These are phyloP conservation scores for Hirschfeldia incana DNA, from an alignment of 345 rosid species.

Conservation along the genomic window DNA sequence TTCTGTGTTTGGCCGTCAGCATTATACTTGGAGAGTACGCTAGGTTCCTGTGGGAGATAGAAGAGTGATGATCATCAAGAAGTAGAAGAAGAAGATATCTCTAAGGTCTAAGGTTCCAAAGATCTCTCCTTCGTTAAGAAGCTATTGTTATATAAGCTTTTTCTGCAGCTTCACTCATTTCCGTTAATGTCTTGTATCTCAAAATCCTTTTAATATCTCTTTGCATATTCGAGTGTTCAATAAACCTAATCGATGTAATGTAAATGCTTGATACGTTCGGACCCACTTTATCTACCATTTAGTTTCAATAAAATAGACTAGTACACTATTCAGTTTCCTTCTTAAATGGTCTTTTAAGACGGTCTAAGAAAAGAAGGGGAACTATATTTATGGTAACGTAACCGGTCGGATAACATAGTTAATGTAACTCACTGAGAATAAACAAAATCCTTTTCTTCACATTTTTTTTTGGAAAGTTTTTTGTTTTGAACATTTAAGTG, in stretches of 20 bases:
- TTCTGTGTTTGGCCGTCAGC: constrained; percentile 38
- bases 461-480: not conserved
- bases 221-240: constrained; percentile 4
- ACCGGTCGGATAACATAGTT: not conserved
- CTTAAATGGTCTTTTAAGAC: too few relatives aligned
- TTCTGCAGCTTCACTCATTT: not conserved
- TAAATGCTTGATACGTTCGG: constrained; percentile 5
- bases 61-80: constrained; percentile 38
- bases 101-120: not conserved
- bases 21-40: constrained; percentile 75
- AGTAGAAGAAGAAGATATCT: not conserved
- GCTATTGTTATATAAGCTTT: not conserved
- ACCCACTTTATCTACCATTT: not conserved
- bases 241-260: constrained; percentile 1
- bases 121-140: constrained; percentile 11
- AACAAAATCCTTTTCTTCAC: not conserved
- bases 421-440: not conserved
- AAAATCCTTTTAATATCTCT: not conserved
- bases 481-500: not conserved
- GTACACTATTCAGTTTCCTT: not conserved
- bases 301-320: not conserved
- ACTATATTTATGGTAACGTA: not conserved
- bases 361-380: too few relatives aligned
- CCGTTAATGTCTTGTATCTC: constrained; percentile 7
- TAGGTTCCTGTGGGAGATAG: constrained; percentile 68